A percentile compares a stretch with the other conserved stretches of the same genome.
These are phyloP conservation scores for Calonectria hawksworthii DNA, from an alignment of 2,329 filamentous ascomycete genomes.

Conservation along the genomic window DNA sequence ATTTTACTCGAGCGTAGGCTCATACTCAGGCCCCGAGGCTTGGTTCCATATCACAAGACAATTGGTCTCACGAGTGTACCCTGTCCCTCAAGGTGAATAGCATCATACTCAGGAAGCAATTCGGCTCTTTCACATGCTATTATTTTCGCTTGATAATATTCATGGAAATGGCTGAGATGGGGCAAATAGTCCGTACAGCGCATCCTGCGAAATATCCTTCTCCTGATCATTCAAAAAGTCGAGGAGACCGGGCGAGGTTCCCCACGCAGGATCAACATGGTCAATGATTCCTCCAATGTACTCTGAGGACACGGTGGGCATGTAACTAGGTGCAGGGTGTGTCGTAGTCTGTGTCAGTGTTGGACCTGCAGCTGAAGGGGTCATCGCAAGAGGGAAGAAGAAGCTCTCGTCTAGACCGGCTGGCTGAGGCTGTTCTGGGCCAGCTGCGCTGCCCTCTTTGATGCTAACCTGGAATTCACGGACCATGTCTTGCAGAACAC, in stretches of 20 bases:
- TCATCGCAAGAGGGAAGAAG: conserved; percentile 48
- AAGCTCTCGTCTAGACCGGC: conserved; percentile 49
- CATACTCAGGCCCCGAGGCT: neutral
- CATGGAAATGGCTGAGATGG: conserved; percentile 48
- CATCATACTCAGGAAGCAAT: neutral
- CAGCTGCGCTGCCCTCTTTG: conserved; percentile 42
- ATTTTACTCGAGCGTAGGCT: neutral
- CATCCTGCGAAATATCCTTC: conserved; percentile 49
- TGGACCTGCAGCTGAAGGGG: conserved; percentile 26
- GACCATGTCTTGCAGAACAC: conserved; percentile 51
- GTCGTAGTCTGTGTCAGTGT: conserved; percentile 24
- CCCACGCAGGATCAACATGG: conserved; percentile 43
- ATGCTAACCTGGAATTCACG: conserved; percentile 48
- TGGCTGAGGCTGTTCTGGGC: conserved; percentile 37
- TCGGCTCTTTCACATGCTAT: neutral
- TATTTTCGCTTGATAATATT: neutral
- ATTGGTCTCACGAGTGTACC: neutral
- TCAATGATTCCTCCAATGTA: conserved; percentile 41
- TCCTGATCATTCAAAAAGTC: conserved; percentile 49
- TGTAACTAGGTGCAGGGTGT: conserved; percentile 36
- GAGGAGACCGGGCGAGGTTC: conserved; percentile 43
- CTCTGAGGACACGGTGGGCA: conserved; percentile 31
- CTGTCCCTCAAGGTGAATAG: neutral
- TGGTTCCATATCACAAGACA: neutral
- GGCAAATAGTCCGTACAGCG: conserved; percentile 49